Conservation (phyloP, 176 grass and related monocot species). For the Juncus inflexus region DNA sequence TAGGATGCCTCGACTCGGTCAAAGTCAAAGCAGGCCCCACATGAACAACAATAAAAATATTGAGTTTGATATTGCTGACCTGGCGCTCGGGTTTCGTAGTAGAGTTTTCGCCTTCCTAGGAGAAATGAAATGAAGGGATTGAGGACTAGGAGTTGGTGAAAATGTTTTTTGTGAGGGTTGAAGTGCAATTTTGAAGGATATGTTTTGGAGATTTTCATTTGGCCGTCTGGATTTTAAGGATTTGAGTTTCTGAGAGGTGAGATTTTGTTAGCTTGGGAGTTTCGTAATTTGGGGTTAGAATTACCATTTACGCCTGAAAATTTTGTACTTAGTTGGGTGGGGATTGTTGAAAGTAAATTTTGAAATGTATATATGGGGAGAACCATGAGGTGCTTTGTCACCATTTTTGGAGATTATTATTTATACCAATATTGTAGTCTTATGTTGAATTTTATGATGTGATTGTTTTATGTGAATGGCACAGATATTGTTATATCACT, state of each 20-base stretch:
- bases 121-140: constrained; percentile 27
- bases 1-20: constrained; percentile 40
- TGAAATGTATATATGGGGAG: constrained; percentile 33
- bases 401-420: constrained; percentile 38
- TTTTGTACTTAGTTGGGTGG: constrained; percentile 12
- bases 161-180: not conserved
- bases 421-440: no score
- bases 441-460: no score
- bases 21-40: constrained; percentile 2
- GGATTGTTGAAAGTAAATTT: constrained; percentile 34
- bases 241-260: not conserved
- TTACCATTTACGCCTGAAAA: not conserved
- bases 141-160: no score
- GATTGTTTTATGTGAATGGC: no score
- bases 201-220: constrained; percentile 13
- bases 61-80: constrained; percentile 50
- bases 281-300: constrained; percentile 4
- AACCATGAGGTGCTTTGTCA: constrained; percentile 23
- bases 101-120: constrained; percentile 57
- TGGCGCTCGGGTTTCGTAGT: constrained; percentile 52
- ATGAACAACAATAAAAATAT: constrained; percentile 35
- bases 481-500: no score
- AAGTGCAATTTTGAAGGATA: not conserved
- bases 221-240: not conserved
- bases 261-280: not conserved